phyloP scores from a whole-genome alignment of 2,329 filamentous ascomycete genomes.

The Madurella fahalii region DNA sequence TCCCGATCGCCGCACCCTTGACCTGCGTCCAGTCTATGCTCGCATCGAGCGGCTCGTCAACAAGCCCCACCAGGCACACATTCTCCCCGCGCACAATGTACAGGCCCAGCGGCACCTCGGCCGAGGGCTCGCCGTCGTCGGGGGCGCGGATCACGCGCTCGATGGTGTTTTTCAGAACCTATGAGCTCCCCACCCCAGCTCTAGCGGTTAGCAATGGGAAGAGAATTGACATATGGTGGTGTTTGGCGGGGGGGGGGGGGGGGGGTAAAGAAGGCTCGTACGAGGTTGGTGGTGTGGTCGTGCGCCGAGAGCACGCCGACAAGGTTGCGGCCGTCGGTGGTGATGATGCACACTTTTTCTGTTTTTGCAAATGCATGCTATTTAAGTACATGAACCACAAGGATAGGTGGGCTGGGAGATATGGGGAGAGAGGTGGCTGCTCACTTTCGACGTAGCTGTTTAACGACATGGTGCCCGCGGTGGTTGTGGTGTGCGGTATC shows the following conservation, averaged over 20 bases:
- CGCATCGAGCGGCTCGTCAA: slow-evolving; percentile 83
- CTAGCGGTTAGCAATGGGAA: too few species aligned
- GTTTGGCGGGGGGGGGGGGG: not conserved
- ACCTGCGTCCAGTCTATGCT: slow-evolving; percentile 94
- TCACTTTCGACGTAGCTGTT: slow-evolving; percentile 33
- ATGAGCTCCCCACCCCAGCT: not conserved
- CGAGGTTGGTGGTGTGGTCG: slow-evolving; percentile 88
- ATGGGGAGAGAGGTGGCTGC: not conserved
- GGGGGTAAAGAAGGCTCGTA: slow-evolving; percentile 32
- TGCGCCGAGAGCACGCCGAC: slow-evolving; percentile 79
- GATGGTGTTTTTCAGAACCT: slow-evolving; percentile 76
- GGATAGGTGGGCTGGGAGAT: too few species aligned
- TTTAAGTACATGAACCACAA: too few species aligned
- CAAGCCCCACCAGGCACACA: slow-evolving; percentile 81
- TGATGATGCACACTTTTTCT: slow-evolving; percentile 93
- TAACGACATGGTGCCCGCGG: slow-evolving; percentile 23
- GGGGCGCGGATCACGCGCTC: slow-evolving; percentile 86
- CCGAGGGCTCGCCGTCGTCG: slow-evolving; percentile 77
- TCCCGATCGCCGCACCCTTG: slow-evolving; percentile 75
- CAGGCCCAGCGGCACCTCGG: slow-evolving; percentile 76
- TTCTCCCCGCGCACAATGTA: slow-evolving; percentile 94
- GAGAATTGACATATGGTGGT: too few species aligned
- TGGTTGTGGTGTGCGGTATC: not conserved
- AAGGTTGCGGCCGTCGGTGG: slow-evolving; percentile 83
- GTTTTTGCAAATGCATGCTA: not conserved